Conservation (phyloP, 2,329 filamentous ascomycete genomes). For the Diaporthe longicolla region DNA sequence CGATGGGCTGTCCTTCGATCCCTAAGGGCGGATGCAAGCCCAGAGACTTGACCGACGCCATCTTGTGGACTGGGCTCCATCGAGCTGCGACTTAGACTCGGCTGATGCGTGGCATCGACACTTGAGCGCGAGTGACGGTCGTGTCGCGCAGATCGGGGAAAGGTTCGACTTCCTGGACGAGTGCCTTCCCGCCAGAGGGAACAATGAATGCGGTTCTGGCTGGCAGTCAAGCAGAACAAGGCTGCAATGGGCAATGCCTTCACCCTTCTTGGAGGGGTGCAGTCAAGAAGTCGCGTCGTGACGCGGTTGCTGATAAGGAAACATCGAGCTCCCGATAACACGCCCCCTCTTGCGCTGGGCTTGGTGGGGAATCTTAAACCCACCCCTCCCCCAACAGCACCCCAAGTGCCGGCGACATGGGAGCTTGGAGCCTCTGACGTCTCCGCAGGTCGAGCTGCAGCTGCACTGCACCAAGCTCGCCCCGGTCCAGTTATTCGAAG, state of each 20-base stretch:
- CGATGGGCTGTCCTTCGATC: conserved; percentile 37
- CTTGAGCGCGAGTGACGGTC: background rate
- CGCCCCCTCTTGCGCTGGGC: background rate
- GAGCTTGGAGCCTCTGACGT: conserved; percentile 41
- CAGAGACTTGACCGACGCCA: conserved; percentile 93
- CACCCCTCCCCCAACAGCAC: conserved; percentile 10
- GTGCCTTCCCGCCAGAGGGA: background rate
- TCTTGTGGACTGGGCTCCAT: conserved; percentile 58
- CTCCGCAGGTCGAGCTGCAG: conserved; percentile 13
- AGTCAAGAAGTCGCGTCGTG: conserved; percentile 17
- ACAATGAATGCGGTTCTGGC: no score
- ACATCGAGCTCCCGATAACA: conserved; percentile 3
- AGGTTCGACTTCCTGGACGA: background rate
- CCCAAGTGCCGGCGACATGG: conserved; percentile 5
- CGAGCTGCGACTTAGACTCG: conserved; percentile 31
- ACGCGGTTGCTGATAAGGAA: conserved; percentile 25
- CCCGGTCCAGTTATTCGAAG: conserved; percentile 9
- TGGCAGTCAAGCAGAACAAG: background rate
- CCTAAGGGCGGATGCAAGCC: conserved; percentile 84
- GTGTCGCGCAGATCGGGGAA: background rate
- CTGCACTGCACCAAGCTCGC: conserved; percentile 24
- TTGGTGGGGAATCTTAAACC: background rate
- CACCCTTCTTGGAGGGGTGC: background rate
- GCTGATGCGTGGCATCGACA: background rate
- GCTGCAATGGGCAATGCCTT: background rate